These are phyloP conservation scores for Aureobasidium sp. DNA, from an alignment of 2,329 filamentous ascomycete genomes.

Conservation along the genomic window DNA sequence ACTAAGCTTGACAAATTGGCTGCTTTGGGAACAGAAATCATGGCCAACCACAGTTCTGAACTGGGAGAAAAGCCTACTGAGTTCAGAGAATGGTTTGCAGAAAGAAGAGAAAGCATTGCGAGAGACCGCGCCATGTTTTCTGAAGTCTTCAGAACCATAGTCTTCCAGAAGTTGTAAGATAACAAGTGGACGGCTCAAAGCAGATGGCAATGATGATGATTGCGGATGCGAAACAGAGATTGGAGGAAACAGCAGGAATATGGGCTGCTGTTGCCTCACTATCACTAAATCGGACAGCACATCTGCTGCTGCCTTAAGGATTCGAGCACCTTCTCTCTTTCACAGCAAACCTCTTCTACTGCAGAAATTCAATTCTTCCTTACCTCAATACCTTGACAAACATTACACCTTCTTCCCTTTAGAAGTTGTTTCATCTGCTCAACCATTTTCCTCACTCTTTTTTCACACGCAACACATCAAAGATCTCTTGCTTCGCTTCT, in stretches of 20 bases:
- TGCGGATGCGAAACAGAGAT: background rate
- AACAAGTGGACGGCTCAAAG: background rate
- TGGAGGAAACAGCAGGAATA: background rate
- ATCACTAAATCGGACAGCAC: background rate
- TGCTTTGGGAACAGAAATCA: too few relatives aligned
- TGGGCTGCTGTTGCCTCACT: background rate
- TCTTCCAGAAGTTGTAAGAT: background rate
- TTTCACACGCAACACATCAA: background rate
- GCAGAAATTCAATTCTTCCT: background rate
- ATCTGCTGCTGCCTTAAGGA: background rate
- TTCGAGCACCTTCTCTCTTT: background rate
- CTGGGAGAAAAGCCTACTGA: too few relatives aligned
- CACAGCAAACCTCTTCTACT: background rate
- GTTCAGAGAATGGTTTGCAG: too few relatives aligned
- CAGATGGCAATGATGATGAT: background rate
- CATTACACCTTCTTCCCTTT: too few relatives aligned
- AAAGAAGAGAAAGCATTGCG: too few relatives aligned
- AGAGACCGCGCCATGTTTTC: too few relatives aligned
- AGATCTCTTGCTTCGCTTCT: background rate
- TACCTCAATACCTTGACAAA: too few relatives aligned
- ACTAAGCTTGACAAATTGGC: too few relatives aligned
- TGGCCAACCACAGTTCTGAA: too few relatives aligned
- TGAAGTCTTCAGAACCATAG: too few relatives aligned
- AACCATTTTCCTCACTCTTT: too few relatives aligned
- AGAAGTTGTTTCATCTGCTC: too few relatives aligned